These are phyloP conservation scores for Polyplosphaeria fusca DNA, from an alignment of 495 filamentous ascomycete species.

Conservation along the genomic window DNA sequence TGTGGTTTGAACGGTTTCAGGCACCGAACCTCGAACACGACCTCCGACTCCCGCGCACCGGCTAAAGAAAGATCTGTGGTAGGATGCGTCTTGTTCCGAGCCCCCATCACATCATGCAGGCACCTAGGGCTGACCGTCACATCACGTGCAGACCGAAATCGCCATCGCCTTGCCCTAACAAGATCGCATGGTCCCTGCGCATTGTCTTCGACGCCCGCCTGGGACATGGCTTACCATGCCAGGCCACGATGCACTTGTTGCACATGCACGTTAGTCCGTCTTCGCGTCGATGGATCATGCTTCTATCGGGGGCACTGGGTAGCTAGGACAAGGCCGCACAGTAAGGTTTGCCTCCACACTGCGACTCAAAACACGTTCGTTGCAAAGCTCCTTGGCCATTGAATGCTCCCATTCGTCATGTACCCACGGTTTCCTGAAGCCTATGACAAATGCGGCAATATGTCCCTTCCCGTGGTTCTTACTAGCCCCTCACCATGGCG, in stretches of 20 bases:
- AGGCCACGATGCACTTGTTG: constrained; percentile 5
- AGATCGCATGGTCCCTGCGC: constrained; percentile 5
- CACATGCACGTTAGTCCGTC: constrained; percentile 1
- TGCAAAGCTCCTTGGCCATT: neutral
- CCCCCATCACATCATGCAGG: constrained; percentile 13
- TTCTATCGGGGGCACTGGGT: neutral
- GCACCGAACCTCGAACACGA: constrained; percentile 9
- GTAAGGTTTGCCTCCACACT: too few species aligned
- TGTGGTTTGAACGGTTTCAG: constrained; percentile 17
- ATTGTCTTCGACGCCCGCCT: constrained; percentile 2
- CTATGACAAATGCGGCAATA: too few species aligned
- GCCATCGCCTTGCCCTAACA: neutral
- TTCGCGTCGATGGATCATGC: constrained; percentile 10
- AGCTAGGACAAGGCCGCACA: constrained; percentile 5
- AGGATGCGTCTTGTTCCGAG: constrained; percentile 12
- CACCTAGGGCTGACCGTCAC: neutral
- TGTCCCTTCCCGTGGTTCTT: too few species aligned
- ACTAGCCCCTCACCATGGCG: too few species aligned
- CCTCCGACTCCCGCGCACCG: constrained; percentile 10
- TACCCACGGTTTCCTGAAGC: too few species aligned
- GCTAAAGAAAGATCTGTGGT: constrained; percentile 20
- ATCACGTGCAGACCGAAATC: constrained; percentile 11
- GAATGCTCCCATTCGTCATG: neutral
- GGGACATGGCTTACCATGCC: neutral
- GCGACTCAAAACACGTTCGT: constrained; percentile 13